Evolutionary conservation across 257 asterid genomes (phyloP).

Genomic region (Eustoma russellianum): DNA sequence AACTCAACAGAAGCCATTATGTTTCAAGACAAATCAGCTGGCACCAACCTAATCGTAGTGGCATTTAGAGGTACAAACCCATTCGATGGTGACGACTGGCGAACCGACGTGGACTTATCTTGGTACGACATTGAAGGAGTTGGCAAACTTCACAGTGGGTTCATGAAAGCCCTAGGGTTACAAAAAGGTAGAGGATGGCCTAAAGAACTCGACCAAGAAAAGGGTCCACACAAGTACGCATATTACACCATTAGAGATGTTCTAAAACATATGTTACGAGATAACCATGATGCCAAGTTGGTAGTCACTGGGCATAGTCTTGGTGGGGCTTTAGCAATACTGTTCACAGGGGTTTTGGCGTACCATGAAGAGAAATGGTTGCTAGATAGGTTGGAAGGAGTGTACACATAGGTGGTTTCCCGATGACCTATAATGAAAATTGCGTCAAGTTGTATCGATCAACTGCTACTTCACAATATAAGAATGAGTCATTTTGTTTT

Average conservation of each 20-base stretch:
- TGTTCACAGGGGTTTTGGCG: conserved; percentile 30
- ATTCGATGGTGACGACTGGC: conserved; percentile 42
- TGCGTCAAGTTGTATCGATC: too few relatives aligned
- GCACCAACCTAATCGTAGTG: conserved; percentile 31
- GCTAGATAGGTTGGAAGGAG: conserved; percentile 50
- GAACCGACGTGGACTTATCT: conserved; percentile 49
- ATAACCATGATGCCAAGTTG: conserved; percentile 31
- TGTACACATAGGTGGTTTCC: too few relatives aligned
- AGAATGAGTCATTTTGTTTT: too few relatives aligned
- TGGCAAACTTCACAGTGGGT: conserved; percentile 54
- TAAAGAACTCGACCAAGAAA: conserved; percentile 13
- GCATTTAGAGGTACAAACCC: conserved; percentile 70
- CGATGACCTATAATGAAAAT: too few relatives aligned
- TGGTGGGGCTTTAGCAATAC: conserved; percentile 63
- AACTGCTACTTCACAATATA: too few relatives aligned
- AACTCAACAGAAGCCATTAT: conserved; percentile 38
- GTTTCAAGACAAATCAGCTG: conserved; percentile 27
- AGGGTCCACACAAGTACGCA: conserved; percentile 25
- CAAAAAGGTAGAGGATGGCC: conserved; percentile 52
- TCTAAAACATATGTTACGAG: conserved; percentile 24
- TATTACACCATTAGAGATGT: conserved; percentile 45
- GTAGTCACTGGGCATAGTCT: conserved; percentile 67
- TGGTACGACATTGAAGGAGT: conserved; percentile 45
- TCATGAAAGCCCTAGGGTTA: conserved; percentile 56
- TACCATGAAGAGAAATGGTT: conserved; percentile 46